Evolutionary conservation across 192 early-diverging fungal species (phyloP).

Genomic region (Coemansia sp.): DNA sequence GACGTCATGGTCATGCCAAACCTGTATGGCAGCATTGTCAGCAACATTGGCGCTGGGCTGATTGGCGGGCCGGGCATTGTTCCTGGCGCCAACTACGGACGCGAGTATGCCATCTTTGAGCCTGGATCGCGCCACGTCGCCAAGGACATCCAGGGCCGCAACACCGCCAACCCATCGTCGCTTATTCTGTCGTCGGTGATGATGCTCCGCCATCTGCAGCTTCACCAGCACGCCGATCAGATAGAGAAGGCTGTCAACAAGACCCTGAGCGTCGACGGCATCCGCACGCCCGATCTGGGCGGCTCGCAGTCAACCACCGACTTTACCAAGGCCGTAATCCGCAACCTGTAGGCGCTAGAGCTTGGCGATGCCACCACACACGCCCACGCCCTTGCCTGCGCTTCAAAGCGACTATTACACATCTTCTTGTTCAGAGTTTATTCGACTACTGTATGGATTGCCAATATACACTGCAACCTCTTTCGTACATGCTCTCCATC

Average conservation of each 20-base stretch:
- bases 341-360: slow-evolving; percentile 36
- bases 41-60: slow-evolving; percentile 95
- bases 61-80: slow-evolving; percentile 95
- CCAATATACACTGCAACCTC: too few relatives aligned
- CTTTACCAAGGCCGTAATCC: slow-evolving; percentile 87
- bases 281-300: slow-evolving; percentile 85
- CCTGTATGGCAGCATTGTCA: slow-evolving; percentile 99
- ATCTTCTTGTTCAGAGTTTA: background rate
- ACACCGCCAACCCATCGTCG: slow-evolving; percentile 94
- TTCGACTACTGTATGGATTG: background rate
- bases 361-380: too few relatives aligned
- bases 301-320: slow-evolving; percentile 85
- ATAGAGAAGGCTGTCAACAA: slow-evolving; percentile 87
- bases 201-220: slow-evolving; percentile 93
- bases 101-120: slow-evolving; percentile 96
- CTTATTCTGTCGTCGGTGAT: slow-evolving; percentile 88
- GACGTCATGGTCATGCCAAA: slow-evolving; percentile 99
- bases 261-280: slow-evolving; percentile 74
- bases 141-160: slow-evolving; percentile 89
- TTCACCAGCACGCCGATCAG: slow-evolving; percentile 82
- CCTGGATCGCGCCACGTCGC: slow-evolving; percentile 98
- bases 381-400: too few relatives aligned
- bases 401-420: too few relatives aligned
- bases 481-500: too few relatives aligned
- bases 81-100: slow-evolving; percentile 96